phyloP scores from a whole-genome alignment of 768 basidiomycete species.

The Tricholomella constricta region DNA sequence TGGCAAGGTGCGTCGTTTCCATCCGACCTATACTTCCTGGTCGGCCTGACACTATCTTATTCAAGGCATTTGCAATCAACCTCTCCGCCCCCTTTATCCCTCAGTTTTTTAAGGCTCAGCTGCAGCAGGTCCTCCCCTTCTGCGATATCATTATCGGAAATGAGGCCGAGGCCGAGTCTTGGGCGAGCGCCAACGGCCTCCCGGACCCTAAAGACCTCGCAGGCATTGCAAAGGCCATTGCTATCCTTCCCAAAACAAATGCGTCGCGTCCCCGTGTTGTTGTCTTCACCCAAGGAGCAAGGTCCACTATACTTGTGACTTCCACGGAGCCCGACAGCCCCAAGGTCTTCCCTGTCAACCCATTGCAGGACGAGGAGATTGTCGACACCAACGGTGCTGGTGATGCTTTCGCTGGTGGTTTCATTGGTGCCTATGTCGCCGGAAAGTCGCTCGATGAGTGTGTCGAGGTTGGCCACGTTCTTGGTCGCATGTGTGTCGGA shows the following conservation, averaged over 20 bases:
- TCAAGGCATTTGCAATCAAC: conserved; percentile 85
- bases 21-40: not conserved
- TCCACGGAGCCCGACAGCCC: conserved; percentile 54
- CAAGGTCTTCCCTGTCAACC: conserved; percentile 59
- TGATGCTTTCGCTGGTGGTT: conserved; percentile 96
- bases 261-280: conserved; percentile 75
- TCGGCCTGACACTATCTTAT: conserved; percentile 6
- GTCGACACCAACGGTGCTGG: conserved; percentile 99
- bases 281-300: conserved; percentile 88
- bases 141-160: conserved; percentile 95
- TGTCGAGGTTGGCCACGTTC: conserved; percentile 83
- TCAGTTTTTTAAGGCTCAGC: conserved; percentile 85
- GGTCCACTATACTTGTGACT: conserved; percentile 75
- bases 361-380: conserved; percentile 63
- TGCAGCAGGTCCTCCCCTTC: conserved; percentile 81
- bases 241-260: conserved; percentile 76
- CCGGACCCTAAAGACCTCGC: conserved; percentile 65
- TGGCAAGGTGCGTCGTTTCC: conserved; percentile 60
- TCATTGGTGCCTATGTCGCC: conserved; percentile 80
- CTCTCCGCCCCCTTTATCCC: conserved; percentile 97
- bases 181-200: conserved; percentile 73
- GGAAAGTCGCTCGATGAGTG: conserved; percentile 79
- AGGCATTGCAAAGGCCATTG: conserved; percentile 74
- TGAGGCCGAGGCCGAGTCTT: conserved; percentile 90
- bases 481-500: conserved; percentile 85